Conservation (phyloP, 306 rosid species). For the Alnus glutinosa region DNA sequence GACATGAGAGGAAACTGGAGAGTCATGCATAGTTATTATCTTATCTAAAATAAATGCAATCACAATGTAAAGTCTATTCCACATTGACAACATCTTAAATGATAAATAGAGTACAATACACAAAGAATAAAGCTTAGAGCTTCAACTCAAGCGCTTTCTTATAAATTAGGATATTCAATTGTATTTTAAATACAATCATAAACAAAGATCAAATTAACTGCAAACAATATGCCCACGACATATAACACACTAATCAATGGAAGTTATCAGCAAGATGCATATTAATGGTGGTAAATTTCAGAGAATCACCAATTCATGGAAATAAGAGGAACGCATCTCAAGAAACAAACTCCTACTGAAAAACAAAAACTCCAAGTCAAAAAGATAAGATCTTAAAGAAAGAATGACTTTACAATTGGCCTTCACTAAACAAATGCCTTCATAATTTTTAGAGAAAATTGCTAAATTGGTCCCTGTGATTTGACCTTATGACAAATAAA, state of each 20-base stretch:
- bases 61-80: conserved; percentile 21
- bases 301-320: neutral
- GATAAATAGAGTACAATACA: neutral
- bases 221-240: too few relatives aligned
- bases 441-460: neutral
- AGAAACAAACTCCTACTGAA: neutral
- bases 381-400: neutral
- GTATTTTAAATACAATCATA: neutral
- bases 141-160: neutral
- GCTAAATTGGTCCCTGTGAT: too few relatives aligned
- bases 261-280: neutral
- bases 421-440: neutral
- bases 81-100: conserved; percentile 9
- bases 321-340: neutral
- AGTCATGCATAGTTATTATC: conserved; percentile 25
- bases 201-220: too few relatives aligned
- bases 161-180: neutral
- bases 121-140: neutral
- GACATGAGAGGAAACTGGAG: conserved; percentile 94
- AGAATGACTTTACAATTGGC: neutral
- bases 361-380: neutral
- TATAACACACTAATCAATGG: too few relatives aligned
- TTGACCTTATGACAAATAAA: too few relatives aligned
- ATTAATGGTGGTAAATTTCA: neutral
- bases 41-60: conserved; percentile 28